Percentiles rank a stretch among this genome's conserved stretches.
These are phyloP conservation scores for Tarenaya hassleriana DNA, from an alignment of 345 rosid species.

Conservation along the genomic window DNA sequence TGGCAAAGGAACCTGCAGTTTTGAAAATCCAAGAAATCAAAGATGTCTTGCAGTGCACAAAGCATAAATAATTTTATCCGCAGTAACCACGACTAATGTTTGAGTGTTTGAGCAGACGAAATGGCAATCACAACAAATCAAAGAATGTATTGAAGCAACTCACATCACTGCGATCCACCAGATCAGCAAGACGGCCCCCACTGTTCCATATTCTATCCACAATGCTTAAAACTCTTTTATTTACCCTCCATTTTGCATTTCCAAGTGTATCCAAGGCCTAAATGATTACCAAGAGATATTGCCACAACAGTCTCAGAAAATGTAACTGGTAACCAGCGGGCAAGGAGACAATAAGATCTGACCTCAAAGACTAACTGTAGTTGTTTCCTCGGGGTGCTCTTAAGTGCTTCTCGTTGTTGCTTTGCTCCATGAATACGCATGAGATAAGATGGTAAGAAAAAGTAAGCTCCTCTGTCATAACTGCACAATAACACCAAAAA, in stretches of 20 bases:
- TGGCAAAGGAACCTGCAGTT: slow-evolving; percentile 62
- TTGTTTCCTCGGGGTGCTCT: slow-evolving; percentile 54
- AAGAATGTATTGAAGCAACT: slow-evolving; percentile 30
- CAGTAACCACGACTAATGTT: slow-evolving; percentile 5
- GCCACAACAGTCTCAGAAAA: slow-evolving; percentile 4
- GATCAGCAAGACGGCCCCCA: slow-evolving; percentile 59
- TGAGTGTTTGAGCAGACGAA: slow-evolving; percentile 9
- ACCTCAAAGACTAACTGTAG: slow-evolving; percentile 83
- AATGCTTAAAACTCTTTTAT: slow-evolving; percentile 54
- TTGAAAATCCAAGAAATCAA: slow-evolving; percentile 13
- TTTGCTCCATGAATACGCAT: slow-evolving; percentile 91
- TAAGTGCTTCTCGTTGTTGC: slow-evolving; percentile 74
- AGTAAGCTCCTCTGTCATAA: slow-evolving; percentile 84
- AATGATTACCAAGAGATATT: slow-evolving; percentile 13
- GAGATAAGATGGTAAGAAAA: slow-evolving; percentile 72
- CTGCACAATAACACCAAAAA: slow-evolving; percentile 35
- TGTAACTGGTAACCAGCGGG: slow-evolving; percentile 11
- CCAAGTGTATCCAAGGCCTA: slow-evolving; percentile 88
- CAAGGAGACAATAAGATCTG: slow-evolving; percentile 19
- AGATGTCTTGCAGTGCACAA: background rate
- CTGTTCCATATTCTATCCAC: slow-evolving; percentile 75
- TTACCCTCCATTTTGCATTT: slow-evolving; percentile 70
- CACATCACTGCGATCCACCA: slow-evolving; percentile 71
- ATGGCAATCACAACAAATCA: slow-evolving; percentile 8
- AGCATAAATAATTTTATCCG: background rate